A percentile compares a stretch with the other conserved stretches of the same genome.
Conservation (phyloP, 2,329 filamentous ascomycete species). For the Purpureocillium takamizusanense region DNA sequence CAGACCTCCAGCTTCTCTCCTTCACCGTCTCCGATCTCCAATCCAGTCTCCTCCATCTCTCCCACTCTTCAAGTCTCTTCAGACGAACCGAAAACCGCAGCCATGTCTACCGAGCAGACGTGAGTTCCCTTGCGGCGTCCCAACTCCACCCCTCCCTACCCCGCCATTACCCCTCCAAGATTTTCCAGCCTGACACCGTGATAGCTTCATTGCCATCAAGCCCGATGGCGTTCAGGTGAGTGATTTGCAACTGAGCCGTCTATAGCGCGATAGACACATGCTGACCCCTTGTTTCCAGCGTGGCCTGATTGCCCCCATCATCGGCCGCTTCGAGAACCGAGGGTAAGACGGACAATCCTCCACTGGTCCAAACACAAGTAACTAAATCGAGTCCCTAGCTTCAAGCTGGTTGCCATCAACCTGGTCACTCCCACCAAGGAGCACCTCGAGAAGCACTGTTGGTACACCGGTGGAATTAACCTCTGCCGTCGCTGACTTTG, state of each 20-base stretch:
- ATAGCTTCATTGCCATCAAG: conserved; percentile 99
- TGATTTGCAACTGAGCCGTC: background rate
- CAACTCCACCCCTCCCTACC: conserved; percentile 13
- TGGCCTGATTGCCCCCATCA: conserved; percentile 95
- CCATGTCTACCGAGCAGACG: conserved; percentile 80
- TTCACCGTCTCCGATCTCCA: conserved; percentile 17
- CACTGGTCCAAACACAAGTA: background rate
- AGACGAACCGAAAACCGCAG: conserved; percentile 26
- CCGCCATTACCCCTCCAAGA: conserved; percentile 20
- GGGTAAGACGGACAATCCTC: conserved; percentile 45
- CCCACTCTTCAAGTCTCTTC: conserved; percentile 17
- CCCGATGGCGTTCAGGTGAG: conserved; percentile 97
- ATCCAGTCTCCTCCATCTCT: conserved; percentile 10
- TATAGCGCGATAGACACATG: background rate
- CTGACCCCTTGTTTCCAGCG: conserved; percentile 48
- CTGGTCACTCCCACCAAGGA: conserved; percentile 79
- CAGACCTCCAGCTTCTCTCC: conserved; percentile 15
- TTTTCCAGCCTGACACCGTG: conserved; percentile 14
- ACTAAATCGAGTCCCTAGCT: conserved; percentile 48
- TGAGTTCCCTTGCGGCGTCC: conserved; percentile 36
- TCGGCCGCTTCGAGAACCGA: conserved; percentile 94
- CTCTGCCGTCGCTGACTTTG: background rate
- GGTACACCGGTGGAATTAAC: conserved; percentile 17
- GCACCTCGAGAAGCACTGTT: conserved; percentile 95
- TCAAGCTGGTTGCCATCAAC: conserved; percentile 99